Percentiles rank a stretch among this genome's conserved stretches.
These are phyloP conservation scores for Scorias spongiosa DNA, from an alignment of 2,329 filamentous ascomycete species.

Conservation along the genomic window DNA sequence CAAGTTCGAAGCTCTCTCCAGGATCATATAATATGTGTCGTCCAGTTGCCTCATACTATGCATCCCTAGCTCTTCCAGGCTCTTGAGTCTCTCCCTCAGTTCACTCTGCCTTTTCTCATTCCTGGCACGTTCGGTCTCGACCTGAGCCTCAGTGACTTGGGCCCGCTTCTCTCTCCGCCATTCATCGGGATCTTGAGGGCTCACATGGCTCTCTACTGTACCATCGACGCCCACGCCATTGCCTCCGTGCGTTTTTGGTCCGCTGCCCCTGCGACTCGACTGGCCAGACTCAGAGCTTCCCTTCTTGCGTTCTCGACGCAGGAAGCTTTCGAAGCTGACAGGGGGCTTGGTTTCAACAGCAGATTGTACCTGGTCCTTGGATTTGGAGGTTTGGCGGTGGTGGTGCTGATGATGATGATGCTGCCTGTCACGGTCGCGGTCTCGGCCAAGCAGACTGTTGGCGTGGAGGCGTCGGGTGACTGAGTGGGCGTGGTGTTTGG, in stretches of 20 bases:
- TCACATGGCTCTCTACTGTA: constrained; percentile 5
- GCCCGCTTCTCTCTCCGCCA: neutral
- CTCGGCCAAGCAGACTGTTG: neutral
- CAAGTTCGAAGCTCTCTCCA: constrained; percentile 51
- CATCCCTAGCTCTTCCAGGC: constrained; percentile 40
- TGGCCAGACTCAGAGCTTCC: constrained; percentile 6
- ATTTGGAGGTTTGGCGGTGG: constrained; percentile 13
- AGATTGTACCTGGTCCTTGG: constrained; percentile 29
- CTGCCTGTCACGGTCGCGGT: constrained; percentile 5
- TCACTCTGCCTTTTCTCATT: constrained; percentile 25
- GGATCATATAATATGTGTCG: constrained; percentile 56
- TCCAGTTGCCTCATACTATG: constrained; percentile 52
- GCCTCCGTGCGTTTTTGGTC: constrained; percentile 1
- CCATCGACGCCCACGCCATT: constrained; percentile 4
- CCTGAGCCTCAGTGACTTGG: constrained; percentile 24
- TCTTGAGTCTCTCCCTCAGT: constrained; percentile 25
- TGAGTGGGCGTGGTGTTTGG: neutral
- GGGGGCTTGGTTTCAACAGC: constrained; percentile 29
- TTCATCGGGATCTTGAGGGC: constrained; percentile 4
- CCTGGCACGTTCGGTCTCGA: constrained; percentile 6
- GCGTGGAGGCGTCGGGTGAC: neutral
- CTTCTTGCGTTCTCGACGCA: constrained; percentile 21
- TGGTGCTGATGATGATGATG: constrained; percentile 9
- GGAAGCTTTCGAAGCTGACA: constrained; percentile 27
- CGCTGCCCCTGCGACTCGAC: constrained; percentile 9